Evolutionary conservation across 257 asterid species (phyloP), one percentile per base, ranked within the genome.

Genomic region (Leptodermis oblonga): DNA sequence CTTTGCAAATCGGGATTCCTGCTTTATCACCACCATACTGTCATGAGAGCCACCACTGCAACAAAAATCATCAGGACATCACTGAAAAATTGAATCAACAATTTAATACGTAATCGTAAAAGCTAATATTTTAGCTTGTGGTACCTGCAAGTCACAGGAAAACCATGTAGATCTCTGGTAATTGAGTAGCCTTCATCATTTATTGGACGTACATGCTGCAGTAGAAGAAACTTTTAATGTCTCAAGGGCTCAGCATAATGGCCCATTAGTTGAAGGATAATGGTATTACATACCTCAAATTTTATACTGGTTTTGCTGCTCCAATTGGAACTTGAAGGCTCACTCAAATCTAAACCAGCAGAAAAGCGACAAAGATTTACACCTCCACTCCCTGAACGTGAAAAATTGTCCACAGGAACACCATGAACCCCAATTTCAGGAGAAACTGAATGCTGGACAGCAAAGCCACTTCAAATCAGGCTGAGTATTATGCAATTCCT

Each of bases 141-240:
- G 42, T 81, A 90, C 99, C 99, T 93, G 95, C 91, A 86, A 69
- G 99, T 94, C 74, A 94, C 95, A 0, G 97, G 96, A 73, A 90
- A 90, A 54, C 99, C 99, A 36, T 93, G 89, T 79, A 78, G 79
- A 82, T 93, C 99, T 84, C 95, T 79, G 79, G 82, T 86, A 67
- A 93, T 90, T 23, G 90, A 65, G 63, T 83, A 89, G 7, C 99
- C 97, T 70, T 89, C 89, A 79, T 93, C 99, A 65, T 83, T 84
- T 69, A 89, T 79, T 11, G 99, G 95, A 53, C 87, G 84, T 69
- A 90, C 84, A 72, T 90, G 87, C 99, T 94, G 92, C 81, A 76
- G 72, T 17, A 43, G 69, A 45, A 55, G n/a, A 68, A 69, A 52
- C 10, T 48, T 39, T 37, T n/a, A 65, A 43, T 52, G 4, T 26